phyloP scores from a whole-genome alignment of 2,329 filamentous ascomycete genomes.

The Hymenoscyphus fraxineus region DNA sequence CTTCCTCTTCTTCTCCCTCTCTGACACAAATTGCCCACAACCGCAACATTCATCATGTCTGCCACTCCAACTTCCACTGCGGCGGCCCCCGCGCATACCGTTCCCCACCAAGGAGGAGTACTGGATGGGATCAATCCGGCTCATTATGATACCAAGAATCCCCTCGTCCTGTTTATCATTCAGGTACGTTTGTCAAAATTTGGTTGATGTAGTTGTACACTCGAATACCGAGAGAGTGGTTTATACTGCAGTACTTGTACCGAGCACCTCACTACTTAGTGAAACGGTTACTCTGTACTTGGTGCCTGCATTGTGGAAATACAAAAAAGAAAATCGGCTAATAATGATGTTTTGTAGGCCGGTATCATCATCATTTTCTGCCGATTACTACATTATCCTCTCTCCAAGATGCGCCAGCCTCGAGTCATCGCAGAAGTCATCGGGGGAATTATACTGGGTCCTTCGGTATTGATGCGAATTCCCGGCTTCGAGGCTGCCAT shows the following conservation, averaged over 20 bases:
- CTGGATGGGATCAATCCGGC: slow-evolving; percentile 61
- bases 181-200: slow-evolving; percentile 46
- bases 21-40: not conserved
- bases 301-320: not conserved
- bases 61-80: not conserved
- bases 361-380: slow-evolving; percentile 73
- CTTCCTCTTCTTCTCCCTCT: not conserved
- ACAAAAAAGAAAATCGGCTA: slow-evolving; percentile 10
- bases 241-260: not conserved
- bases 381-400: slow-evolving; percentile 69
- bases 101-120: slow-evolving; percentile 35
- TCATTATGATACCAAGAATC: slow-evolving; percentile 58
- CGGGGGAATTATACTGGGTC: slow-evolving; percentile 79
- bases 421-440: slow-evolving; percentile 82
- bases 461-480: slow-evolving; percentile 83
- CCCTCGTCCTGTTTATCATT: slow-evolving; percentile 66
- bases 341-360: slow-evolving; percentile 43
- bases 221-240: not conserved
- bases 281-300: not conserved
- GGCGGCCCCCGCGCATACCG: not conserved
- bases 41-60: not conserved
- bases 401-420: slow-evolving; percentile 73
- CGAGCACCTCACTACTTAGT: not conserved
- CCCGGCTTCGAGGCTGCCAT: slow-evolving; percentile 73
- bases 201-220: not conserved